A percentile compares a stretch with the other conserved stretches of the same genome.
phyloP scores from a whole-genome alignment of 1,284 basidiomycete genomes.

The Rhodofomes roseus region DNA sequence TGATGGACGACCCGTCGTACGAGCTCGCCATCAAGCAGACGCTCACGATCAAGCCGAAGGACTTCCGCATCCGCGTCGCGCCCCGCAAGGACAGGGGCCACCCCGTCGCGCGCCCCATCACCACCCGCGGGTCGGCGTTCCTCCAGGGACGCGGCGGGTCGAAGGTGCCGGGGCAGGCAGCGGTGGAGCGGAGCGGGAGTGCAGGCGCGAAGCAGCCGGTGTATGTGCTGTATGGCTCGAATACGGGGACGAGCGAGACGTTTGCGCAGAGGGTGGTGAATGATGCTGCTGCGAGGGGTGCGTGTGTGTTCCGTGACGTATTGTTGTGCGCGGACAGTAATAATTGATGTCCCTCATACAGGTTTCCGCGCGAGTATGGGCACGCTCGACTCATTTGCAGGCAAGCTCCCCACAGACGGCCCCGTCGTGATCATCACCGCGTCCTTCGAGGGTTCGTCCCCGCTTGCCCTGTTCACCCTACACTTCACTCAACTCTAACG shows the following conservation, averaged over 20 bases:
- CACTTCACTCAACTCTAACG: neutral
- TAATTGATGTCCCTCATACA: constrained; percentile 11
- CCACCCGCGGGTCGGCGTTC: constrained; percentile 2
- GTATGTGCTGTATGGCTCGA: constrained; percentile 45
- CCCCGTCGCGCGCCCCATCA: constrained; percentile 13
- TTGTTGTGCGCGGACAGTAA: neutral
- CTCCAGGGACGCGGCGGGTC: neutral
- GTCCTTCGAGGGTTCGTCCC: constrained; percentile 42
- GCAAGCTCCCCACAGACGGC: constrained; percentile 41
- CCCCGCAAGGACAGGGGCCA: constrained; percentile 26
- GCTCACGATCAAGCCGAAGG: constrained; percentile 45
- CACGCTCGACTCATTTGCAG: constrained; percentile 41
- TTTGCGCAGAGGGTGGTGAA: constrained; percentile 46
- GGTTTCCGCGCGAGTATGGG: constrained; percentile 40
- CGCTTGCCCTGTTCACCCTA: too few species aligned
- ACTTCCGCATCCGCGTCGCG: constrained; percentile 38
- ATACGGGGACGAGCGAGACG: constrained; percentile 48
- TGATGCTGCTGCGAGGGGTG: constrained; percentile 34
- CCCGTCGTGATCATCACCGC: constrained; percentile 49
- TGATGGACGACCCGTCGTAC: constrained; percentile 39
- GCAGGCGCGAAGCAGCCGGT: constrained; percentile 25
- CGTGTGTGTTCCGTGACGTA: neutral
- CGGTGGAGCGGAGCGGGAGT: neutral
- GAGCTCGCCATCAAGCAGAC: constrained; percentile 41
- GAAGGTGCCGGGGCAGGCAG: too few species aligned